phyloP scores from a whole-genome alignment of 1,284 basidiomycete species.

The Hemileia vastatrix region DNA sequence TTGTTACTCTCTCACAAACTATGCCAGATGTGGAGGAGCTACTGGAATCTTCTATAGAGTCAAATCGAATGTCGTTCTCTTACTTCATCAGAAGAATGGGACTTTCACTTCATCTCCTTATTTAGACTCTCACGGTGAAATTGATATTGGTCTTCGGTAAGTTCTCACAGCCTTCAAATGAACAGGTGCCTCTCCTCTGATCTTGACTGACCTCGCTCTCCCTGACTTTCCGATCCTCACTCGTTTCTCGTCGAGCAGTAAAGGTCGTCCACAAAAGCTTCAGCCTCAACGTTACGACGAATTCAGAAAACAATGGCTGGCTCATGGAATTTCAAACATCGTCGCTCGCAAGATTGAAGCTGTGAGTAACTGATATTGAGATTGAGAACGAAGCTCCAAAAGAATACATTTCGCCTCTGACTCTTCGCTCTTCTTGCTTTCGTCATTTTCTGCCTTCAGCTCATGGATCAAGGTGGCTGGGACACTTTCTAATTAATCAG shows the following conservation, averaged over 20 bases:
- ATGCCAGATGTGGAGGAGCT: slow-evolving; percentile 69
- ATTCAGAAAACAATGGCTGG: slow-evolving; percentile 76
- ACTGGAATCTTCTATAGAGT: slow-evolving; percentile 83
- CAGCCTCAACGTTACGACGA: slow-evolving; percentile 87
- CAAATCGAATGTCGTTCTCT: slow-evolving; percentile 80
- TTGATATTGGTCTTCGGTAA: slow-evolving; percentile 82
- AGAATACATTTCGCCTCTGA: too few relatives aligned
- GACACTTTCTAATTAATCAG: slow-evolving; percentile 67
- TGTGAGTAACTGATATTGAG: too few relatives aligned
- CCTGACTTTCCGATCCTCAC: slow-evolving; percentile 5
- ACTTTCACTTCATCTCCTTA: slow-evolving; percentile 82
- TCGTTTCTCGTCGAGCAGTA: slow-evolving; percentile 47
- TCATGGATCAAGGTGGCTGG: slow-evolving; percentile 91
- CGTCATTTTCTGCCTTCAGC: too few relatives aligned
- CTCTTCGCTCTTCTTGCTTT: too few relatives aligned
- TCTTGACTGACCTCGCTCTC: background rate
- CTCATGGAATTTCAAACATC: slow-evolving; percentile 77
- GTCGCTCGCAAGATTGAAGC: slow-evolving; percentile 82
- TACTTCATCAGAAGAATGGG: slow-evolving; percentile 78
- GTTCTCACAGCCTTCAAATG: slow-evolving; percentile 29
- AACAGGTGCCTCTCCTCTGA: background rate
- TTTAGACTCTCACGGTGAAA: slow-evolving; percentile 85
- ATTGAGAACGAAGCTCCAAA: too few relatives aligned
- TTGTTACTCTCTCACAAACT: slow-evolving; percentile 8
- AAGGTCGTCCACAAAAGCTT: slow-evolving; percentile 76